These are phyloP conservation scores for Kalmanozyma brasiliensis DNA, from an alignment of 1,284 basidiomycete genomes.

Conservation along the genomic window DNA sequence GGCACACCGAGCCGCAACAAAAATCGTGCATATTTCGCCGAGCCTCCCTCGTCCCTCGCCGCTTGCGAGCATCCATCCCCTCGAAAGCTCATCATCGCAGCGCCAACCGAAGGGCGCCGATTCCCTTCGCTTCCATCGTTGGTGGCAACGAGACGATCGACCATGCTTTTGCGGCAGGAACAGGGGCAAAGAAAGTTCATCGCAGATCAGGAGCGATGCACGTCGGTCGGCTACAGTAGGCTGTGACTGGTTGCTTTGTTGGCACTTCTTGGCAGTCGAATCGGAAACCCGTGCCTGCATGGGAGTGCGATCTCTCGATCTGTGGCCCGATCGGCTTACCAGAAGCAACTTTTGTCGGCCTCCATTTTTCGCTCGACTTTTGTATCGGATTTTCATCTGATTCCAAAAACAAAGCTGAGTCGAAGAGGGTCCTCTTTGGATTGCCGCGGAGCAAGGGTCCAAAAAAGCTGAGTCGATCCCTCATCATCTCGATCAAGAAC, in stretches of 20 bases:
- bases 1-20: conserved; percentile 16
- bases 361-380: background rate
- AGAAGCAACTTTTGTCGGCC: background rate
- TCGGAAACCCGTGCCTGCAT: conserved; percentile 3
- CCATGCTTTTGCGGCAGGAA: conserved; percentile 5
- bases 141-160: background rate
- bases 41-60: conserved; percentile 6
- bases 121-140: background rate
- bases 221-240: conserved; percentile 10
- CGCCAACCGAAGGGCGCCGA: background rate
- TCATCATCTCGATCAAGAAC: background rate
- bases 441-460: conserved; percentile 4
- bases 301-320: background rate
- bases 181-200: conserved; percentile 12
- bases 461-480: conserved; percentile 4
- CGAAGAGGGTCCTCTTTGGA: background rate
- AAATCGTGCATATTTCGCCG: conserved; percentile 35
- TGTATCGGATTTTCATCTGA: background rate
- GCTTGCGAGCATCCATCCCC: no score
- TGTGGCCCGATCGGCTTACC: no score
- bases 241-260: conserved; percentile 4
- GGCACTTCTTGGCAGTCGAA: conserved; percentile 15
- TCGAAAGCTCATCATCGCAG: background rate
- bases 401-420: conserved; percentile 1
- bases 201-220: conserved; percentile 3